Evolutionary conservation across 768 basidiomycete genomes (phyloP).

Genomic region (Lentinus tigrinus): DNA sequence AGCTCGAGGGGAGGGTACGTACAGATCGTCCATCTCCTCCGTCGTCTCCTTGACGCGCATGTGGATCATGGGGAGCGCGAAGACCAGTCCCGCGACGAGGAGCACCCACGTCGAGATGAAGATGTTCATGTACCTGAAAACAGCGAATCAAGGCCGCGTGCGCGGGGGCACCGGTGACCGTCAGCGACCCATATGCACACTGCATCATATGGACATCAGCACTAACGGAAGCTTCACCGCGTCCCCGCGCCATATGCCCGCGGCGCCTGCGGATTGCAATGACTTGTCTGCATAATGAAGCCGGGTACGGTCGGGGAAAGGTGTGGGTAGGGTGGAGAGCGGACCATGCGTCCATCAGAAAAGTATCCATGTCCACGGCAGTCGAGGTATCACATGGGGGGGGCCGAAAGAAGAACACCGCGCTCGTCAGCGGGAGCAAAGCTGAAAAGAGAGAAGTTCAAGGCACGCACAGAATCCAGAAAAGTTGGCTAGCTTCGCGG

Average conservation of each 20-base stretch:
- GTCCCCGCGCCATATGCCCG: slow-evolving; percentile 72
- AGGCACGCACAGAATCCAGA: slow-evolving; percentile 71
- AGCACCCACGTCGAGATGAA: slow-evolving; percentile 77
- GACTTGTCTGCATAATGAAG: slow-evolving; percentile 52
- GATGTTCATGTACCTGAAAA: slow-evolving; percentile 61
- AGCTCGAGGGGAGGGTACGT: neutral
- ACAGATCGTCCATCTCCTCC: slow-evolving; percentile 31
- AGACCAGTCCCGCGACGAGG: slow-evolving; percentile 60
- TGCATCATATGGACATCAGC: neutral
- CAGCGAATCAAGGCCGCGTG: neutral
- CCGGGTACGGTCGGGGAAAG: neutral
- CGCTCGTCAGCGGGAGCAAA: neutral
- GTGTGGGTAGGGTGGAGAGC: neutral
- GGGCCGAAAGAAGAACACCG: neutral
- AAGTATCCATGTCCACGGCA: neutral
- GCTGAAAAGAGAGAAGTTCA: neutral
- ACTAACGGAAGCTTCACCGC: slow-evolving; percentile 60
- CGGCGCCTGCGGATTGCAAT: slow-evolving; percentile 74
- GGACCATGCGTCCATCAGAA: neutral
- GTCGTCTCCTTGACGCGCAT: slow-evolving; percentile 64
- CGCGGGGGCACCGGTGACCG: neutral
- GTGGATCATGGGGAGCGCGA: slow-evolving; percentile 74
- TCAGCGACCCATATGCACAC: neutral
- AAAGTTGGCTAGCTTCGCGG: slow-evolving; percentile 76
- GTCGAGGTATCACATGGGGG: neutral